Conservation (phyloP, 768 basidiomycete genomes). For the Boletus pseudo-olivaceus region DNA sequence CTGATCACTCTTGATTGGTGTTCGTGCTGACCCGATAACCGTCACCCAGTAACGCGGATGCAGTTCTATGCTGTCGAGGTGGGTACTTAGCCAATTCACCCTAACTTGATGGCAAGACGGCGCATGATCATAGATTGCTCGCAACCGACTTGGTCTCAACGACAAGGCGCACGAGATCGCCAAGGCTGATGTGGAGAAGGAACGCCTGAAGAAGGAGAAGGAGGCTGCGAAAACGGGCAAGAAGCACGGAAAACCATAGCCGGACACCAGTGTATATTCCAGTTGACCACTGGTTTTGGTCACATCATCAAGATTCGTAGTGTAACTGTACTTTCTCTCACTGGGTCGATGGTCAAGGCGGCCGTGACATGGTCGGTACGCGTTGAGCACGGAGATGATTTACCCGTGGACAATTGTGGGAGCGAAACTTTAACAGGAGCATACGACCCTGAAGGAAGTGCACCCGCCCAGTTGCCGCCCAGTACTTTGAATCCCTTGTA, state of each 20-base stretch:
- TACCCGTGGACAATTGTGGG: conserved; percentile 10
- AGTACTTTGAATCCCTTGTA: neutral
- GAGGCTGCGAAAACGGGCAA: conserved; percentile 45
- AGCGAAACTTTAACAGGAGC: conserved; percentile 4
- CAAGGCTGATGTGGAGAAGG: conserved; percentile 57
- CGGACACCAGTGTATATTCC: neutral
- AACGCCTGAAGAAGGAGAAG: conserved; percentile 55
- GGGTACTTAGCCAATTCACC: conserved; percentile 15
- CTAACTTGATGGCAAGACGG: neutral
- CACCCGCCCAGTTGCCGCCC: neutral
- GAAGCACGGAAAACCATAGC: conserved; percentile 33
- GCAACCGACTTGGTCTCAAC: conserved; percentile 89
- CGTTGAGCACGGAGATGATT: conserved; percentile 14
- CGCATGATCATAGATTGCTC: conserved; percentile 61
- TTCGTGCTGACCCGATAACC: conserved; percentile 9
- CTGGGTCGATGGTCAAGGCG: neutral
- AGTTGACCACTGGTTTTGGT: neutral
- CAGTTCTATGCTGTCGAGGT: conserved; percentile 95
- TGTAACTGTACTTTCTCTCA: neutral
- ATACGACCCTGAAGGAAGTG: neutral
- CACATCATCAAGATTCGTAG: neutral
- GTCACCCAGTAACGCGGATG: conserved; percentile 18
- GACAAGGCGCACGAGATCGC: conserved; percentile 81
- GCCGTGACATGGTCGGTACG: neutral
- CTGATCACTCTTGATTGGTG: neutral